Base-by-base conservation (phyloP, 345 rosid species). In the Eucalyptus coolabah region DNA sequence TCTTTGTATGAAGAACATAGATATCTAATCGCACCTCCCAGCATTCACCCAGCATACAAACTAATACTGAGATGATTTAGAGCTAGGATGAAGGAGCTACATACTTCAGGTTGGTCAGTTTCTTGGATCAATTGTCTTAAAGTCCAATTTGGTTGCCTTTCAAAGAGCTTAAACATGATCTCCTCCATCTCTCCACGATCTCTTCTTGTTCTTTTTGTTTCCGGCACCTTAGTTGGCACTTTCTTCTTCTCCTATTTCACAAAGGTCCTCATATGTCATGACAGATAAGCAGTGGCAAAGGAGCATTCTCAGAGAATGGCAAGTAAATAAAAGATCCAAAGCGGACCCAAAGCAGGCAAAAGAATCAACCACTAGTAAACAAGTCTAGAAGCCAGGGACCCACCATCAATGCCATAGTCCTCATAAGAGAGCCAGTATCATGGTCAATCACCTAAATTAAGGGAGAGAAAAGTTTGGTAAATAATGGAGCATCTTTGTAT, bases 41-140 rank as follows among this genome's bases (percentile, higher is more conserved):
- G 82, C 82, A 19, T 72, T 72, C 82, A 72, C 82, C 28, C 23
- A 72, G 86, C 72, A 88, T 15, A 19, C 50, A 30, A 37, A 50
- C 40, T 21, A 8, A 16, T 77, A 30, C 63, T 10, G 47, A 10
- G 45, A 87, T 30, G 28, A 42, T 87, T 32, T 49, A 21, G 63
- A 85, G 56, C 86, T 82, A 26, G 82, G 89, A 54, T 47, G 87
- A 90, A 44, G 26, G 47, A 72, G 72, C 47, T 47, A 86, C 94
- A 69, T 95, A 96, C 98, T 94, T 94, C 99, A 51, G 99, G 99
- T 88, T 96, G 99, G 89, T 96, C 96, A 2, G 99, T 97, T 93
- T 97, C 97, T 69, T 95, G 96, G 91, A 97, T 94, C 54, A 97
- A 95, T 86, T 91, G 96, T 89, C 95, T 94, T 86, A 95, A 87